Base-by-base conservation (phyloP, 306 rosid species). In the Pachyrhizus erosus region DNA sequence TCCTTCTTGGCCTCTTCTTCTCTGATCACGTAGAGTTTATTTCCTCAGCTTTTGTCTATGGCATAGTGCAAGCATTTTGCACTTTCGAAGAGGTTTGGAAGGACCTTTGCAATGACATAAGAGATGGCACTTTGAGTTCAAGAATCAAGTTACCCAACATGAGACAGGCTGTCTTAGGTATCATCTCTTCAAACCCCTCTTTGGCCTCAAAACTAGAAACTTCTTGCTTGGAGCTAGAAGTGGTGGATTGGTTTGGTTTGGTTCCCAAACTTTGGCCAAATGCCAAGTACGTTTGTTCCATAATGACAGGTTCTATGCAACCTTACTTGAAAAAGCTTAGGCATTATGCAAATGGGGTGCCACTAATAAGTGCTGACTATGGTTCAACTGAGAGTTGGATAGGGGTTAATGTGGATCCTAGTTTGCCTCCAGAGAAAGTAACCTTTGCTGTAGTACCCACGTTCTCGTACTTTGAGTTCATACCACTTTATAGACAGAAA, bases 351-450 rank as follows among this genome's bases (percentile, higher is more conserved):
- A 86, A 88, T 77, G 92, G 87, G 18, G 73, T 96, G 84, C 89
- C 97, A 9, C 83, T 96, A 26, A 84, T 96, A 31, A 89, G 98
- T 84, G 99, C 90, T 61, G 99, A 92, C 3, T 96, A 96, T 86
- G 99, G 99, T 2, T 96, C 99, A 10, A 96, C 98, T n/a, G 99
- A 96, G 92, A 91, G 99, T 46, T 96, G 99, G 99, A 96, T 96
- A 31, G 99, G 99, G 70, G 93, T 90, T 48, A 96, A 93, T 74
- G 85, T 93, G 85, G 97, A 96, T 70, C 96, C 99, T 13, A 65
- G 64, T 84, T 80, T 91, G 39, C 84, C 90, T 2, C 96, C 99
- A 0, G 98, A 96, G 76, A 52, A 84, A 7, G 99, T 93, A 10
- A 89, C 96, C 9, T 96, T 92, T 55, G 91, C 97, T 1, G 97